A percentile compares a stretch with the other conserved stretches of the same genome.
These are phyloP conservation scores for Sphenostylis stenocarpa DNA, from an alignment of 306 rosid genomes.

Conservation along the genomic window DNA sequence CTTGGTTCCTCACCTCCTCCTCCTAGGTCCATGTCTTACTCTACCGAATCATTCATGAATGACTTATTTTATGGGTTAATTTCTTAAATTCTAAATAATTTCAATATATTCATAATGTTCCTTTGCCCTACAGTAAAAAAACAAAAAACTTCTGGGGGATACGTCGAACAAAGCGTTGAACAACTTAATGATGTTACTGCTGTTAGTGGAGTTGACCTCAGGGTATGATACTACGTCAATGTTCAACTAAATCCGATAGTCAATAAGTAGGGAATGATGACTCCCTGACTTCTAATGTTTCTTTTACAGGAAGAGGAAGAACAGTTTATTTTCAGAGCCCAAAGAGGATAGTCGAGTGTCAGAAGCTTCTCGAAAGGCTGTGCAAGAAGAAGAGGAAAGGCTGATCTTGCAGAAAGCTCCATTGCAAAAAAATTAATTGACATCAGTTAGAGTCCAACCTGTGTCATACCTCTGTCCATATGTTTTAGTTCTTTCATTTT, in stretches of 20 bases:
- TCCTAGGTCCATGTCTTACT: conserved; percentile 51
- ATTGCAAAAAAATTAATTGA: conserved; percentile 69
- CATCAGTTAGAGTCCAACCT: conserved; percentile 55
- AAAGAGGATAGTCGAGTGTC: conserved; percentile 82
- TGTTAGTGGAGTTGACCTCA: conserved; percentile 91
- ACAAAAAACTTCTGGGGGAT: conserved; percentile 73
- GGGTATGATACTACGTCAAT: conserved; percentile 50
- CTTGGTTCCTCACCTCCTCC: conserved; percentile 77
- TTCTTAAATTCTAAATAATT: conserved; percentile 9
- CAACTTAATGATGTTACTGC: conserved; percentile 90
- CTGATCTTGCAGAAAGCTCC: conserved; percentile 73
- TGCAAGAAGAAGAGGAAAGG: conserved; percentile 91
- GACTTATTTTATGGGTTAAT: not conserved
- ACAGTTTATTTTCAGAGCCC: conserved; percentile 74
- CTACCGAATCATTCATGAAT: not conserved
- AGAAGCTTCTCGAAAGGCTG: conserved; percentile 78
- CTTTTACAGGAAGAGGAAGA: conserved; percentile 81
- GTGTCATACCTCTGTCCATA: conserved; percentile 9
- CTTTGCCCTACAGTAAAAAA: conserved; percentile 61
- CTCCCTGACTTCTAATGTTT: conserved; percentile 4
- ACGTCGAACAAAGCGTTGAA: conserved; percentile 82
- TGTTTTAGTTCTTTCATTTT: conserved; percentile 23
- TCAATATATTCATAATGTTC: conserved; percentile 22
- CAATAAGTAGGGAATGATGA: not conserved
- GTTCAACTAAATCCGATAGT: conserved; percentile 3